Evolutionary conservation across 2,329 filamentous ascomycete species (phyloP).

Genomic region (Aspergillus sp.): DNA sequence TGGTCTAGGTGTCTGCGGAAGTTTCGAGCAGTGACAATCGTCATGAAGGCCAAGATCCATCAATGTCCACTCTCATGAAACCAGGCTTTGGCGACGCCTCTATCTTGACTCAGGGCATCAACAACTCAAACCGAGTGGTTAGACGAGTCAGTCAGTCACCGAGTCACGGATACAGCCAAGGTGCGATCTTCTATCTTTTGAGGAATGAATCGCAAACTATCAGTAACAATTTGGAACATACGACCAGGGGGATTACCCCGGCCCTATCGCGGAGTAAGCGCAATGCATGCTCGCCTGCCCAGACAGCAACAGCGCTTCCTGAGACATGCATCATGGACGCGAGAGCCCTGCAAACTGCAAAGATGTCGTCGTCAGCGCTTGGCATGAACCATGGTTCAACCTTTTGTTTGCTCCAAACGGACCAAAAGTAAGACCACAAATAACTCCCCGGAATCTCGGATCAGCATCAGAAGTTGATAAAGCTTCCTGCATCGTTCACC

Average conservation of each 20-base stretch:
- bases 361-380: not conserved
- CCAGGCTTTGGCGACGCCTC: not conserved
- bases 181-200: not conserved
- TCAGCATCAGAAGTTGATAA: not conserved
- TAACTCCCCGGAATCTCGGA: not conserved
- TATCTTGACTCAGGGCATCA: not conserved
- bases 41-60: not conserved
- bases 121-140: not conserved
- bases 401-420: not conserved
- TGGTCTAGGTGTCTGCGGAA: not conserved
- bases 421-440: not conserved
- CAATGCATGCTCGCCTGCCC: not conserved
- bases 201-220: not conserved
- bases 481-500: not conserved
- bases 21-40: not conserved
- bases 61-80: not conserved
- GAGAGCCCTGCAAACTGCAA: not conserved
- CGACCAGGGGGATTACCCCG: not conserved
- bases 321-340: not conserved
- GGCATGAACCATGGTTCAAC: slow-evolving; percentile 9
- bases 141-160: not conserved
- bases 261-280: not conserved
- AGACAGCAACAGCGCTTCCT: not conserved
- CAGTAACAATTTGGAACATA: not conserved
- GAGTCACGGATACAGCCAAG: not conserved